A percentile compares a stretch with the other conserved stretches of the same genome.
These are phyloP conservation scores for Cetradonia linearis DNA, from an alignment of 495 filamentous ascomycete species.

Conservation along the genomic window DNA sequence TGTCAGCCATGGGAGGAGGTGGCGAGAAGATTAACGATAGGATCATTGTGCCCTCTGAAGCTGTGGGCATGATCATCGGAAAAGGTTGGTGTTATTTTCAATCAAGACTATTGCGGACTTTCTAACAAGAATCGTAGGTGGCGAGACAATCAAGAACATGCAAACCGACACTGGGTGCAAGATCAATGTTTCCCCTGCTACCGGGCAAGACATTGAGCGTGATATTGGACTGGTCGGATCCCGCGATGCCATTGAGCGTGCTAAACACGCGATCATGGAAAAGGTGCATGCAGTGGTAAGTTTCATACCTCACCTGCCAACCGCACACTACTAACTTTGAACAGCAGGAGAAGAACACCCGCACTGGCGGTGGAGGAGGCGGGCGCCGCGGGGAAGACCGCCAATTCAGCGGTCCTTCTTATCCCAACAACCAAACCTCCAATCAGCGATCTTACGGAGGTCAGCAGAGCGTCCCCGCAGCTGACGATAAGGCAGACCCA, in stretches of 20 bases:
- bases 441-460: slow-evolving; percentile 26
- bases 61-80: slow-evolving; percentile 85
- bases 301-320: slow-evolving; percentile 1
- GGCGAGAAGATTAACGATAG: slow-evolving; percentile 63
- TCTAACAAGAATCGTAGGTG: slow-evolving; percentile 35
- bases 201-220: slow-evolving; percentile 58
- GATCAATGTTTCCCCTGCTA: slow-evolving; percentile 73
- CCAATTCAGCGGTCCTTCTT: slow-evolving; percentile 35
- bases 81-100: slow-evolving; percentile 40
- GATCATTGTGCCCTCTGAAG: slow-evolving; percentile 71
- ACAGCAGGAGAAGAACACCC: slow-evolving; percentile 42
- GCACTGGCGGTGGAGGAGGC: slow-evolving; percentile 30
- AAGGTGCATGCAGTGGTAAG: slow-evolving; percentile 76
- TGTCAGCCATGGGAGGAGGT: slow-evolving; percentile 25
- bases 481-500: slow-evolving; percentile 48
- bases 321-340: slow-evolving; percentile 26
- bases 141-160: slow-evolving; percentile 82
- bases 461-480: slow-evolving; percentile 23
- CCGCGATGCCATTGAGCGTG: slow-evolving; percentile 57
- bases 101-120: not conserved
- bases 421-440: slow-evolving; percentile 33
- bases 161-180: slow-evolving; percentile 72
- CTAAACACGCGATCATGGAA: slow-evolving; percentile 69
- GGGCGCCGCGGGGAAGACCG: slow-evolving; percentile 33
- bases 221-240: slow-evolving; percentile 72